Percentiles rank a stretch among this genome's conserved stretches.
phyloP scores from a whole-genome alignment of 2,329 filamentous ascomycete species.

The Arachnomyces sp. region DNA sequence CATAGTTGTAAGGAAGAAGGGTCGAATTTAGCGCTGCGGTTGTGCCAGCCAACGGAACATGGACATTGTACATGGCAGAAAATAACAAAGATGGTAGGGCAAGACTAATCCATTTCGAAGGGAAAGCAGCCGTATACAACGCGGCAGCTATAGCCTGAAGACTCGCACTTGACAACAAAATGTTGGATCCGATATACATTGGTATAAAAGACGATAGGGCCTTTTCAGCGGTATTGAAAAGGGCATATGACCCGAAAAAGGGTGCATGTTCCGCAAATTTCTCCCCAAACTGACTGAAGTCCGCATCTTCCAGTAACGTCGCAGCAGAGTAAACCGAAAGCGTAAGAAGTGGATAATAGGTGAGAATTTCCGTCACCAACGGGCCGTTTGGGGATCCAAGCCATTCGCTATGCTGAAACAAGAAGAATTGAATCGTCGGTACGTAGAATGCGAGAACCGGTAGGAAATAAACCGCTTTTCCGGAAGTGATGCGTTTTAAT shows the following conservation, averaged over 20 bases:
- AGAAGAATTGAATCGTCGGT: slow-evolving; percentile 62
- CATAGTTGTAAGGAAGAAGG: slow-evolving; percentile 60
- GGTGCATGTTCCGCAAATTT: slow-evolving; percentile 57
- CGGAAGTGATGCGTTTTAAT: slow-evolving; percentile 41
- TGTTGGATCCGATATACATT: slow-evolving; percentile 51
- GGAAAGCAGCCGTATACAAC: slow-evolving; percentile 58
- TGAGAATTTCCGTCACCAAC: slow-evolving; percentile 63
- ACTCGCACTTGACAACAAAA: slow-evolving; percentile 63
- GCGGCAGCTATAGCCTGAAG: slow-evolving; percentile 61
- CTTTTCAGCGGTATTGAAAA: slow-evolving; percentile 49
- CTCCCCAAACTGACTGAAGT: slow-evolving; percentile 48
- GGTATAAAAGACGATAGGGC: slow-evolving; percentile 35
- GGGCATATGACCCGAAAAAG: slow-evolving; percentile 58
- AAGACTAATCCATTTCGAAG: slow-evolving; percentile 60
- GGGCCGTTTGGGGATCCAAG: slow-evolving; percentile 68
- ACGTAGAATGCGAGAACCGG: slow-evolving; percentile 70
- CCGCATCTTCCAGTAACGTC: slow-evolving; percentile 53
- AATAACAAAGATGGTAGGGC: slow-evolving; percentile 60
- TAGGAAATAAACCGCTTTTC: slow-evolving; percentile 46
- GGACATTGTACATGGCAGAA: slow-evolving; percentile 64
- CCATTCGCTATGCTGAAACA: slow-evolving; percentile 59
- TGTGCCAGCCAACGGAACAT: slow-evolving; percentile 57
- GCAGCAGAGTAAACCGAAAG: slow-evolving; percentile 58
- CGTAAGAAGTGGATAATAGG: slow-evolving; percentile 62
- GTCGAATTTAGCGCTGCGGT: slow-evolving; percentile 58